Evolutionary conservation across 202 grass and related monocot species (phyloP).

Genomic region (Hordeum pubiflorum): DNA sequence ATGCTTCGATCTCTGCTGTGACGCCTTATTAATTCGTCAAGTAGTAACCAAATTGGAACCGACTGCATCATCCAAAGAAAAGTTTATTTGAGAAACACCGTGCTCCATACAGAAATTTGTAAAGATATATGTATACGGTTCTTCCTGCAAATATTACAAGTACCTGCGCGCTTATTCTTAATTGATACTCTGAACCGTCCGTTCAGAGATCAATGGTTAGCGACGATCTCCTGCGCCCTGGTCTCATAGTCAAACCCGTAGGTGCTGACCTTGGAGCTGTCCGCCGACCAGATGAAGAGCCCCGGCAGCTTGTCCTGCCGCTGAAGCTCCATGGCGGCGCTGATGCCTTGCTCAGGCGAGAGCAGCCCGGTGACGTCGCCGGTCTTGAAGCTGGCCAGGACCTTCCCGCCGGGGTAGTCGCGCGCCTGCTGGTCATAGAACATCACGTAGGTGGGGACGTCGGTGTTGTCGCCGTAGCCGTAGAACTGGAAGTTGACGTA

Average conservation of each 20-base stretch:
- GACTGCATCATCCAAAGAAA: too few species aligned
- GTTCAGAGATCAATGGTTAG: constrained; percentile 29
- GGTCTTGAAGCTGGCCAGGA: constrained; percentile 38
- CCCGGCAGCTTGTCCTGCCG: constrained; percentile 38
- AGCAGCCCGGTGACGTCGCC: not conserved
- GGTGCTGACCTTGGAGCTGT: constrained; percentile 23
- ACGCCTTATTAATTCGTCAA: too few species aligned
- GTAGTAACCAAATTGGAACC: too few species aligned
- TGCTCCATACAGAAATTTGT: too few species aligned
- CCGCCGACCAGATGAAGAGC: constrained; percentile 47
- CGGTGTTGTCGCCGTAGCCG: constrained; percentile 29
- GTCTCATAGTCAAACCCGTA: constrained; percentile 30
- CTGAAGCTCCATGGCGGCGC: constrained; percentile 26
- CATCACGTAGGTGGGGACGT: constrained; percentile 11
- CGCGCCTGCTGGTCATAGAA: constrained; percentile 8
- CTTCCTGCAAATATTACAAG: too few species aligned
- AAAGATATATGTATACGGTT: too few species aligned
- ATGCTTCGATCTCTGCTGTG: too few species aligned
- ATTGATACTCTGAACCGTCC: too few species aligned
- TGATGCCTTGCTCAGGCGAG: constrained; percentile 19
- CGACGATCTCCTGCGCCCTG: constrained; percentile 29
- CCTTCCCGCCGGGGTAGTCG: constrained; percentile 28
- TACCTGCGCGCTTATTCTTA: too few species aligned
- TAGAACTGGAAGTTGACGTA: constrained; percentile 72
- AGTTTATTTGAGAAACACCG: too few species aligned